Percentiles rank a stretch among this genome's conserved stretches.
Evolutionary conservation across 208 protist species (phyloP).

Genomic region (Lotmaria passim): DNA sequence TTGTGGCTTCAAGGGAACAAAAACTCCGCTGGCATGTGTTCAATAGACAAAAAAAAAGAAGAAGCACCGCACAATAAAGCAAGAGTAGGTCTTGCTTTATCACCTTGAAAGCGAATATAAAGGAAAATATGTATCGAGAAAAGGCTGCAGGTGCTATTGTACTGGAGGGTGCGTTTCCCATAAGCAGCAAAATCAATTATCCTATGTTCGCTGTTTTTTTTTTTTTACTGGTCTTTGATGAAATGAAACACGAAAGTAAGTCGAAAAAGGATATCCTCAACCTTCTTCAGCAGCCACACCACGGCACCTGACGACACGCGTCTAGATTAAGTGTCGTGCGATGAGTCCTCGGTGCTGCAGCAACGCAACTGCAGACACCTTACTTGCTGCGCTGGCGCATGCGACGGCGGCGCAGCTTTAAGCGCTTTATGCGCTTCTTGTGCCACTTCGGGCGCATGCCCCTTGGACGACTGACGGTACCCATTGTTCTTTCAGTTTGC

Average conservation of each 20-base stretch:
- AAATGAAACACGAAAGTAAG: constrained; percentile 5
- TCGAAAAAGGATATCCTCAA: constrained; percentile 2
- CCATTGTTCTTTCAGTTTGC: constrained; percentile 39
- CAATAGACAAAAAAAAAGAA: too few species aligned
- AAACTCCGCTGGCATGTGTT: too few species aligned
- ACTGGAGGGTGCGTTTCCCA: too few species aligned
- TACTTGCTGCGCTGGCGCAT: constrained; percentile 93
- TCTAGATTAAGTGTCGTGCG: neutral
- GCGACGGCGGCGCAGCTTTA: constrained; percentile 87
- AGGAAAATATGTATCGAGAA: too few species aligned
- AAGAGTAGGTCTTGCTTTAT: too few species aligned
- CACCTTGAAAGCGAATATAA: too few species aligned
- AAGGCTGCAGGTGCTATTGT: too few species aligned
- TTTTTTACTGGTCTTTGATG: neutral
- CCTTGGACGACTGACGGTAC: constrained; percentile 83
- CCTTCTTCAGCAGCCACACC: neutral
- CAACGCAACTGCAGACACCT: constrained; percentile 16
- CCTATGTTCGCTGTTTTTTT: neutral
- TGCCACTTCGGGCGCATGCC: constrained; percentile 93
- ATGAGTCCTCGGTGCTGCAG: neutral
- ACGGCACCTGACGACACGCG: neutral
- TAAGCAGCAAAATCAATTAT: neutral
- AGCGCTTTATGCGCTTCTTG: constrained; percentile 93
- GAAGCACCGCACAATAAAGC: too few species aligned
- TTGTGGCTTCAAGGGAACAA: too few species aligned